phyloP scores from a whole-genome alignment of 768 basidiomycete species.

The Leccinum olivaceopallidum region DNA sequence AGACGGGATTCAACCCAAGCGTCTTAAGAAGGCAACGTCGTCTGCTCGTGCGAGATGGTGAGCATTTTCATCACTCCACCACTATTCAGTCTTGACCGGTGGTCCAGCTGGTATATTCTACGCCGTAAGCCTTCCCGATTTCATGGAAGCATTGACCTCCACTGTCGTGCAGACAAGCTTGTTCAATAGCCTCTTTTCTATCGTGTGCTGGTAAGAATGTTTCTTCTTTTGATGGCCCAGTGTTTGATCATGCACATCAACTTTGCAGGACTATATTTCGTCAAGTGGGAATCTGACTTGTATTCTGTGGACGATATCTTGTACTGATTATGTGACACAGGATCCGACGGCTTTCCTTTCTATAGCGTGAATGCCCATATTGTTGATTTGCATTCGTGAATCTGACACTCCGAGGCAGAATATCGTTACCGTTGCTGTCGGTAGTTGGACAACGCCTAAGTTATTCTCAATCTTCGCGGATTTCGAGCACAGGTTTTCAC shows the following conservation, averaged over 20 bases:
- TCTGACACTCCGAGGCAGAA: neutral
- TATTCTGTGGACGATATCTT: neutral
- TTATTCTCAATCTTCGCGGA: conserved; percentile 19
- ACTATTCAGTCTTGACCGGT: too few species aligned
- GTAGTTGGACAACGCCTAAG: conserved; percentile 20
- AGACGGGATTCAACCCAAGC: too few species aligned
- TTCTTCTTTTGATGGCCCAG: neutral
- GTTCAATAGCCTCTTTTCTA: neutral
- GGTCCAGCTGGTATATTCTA: too few species aligned
- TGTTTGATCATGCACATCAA: neutral
- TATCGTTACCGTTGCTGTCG: conserved; percentile 16
- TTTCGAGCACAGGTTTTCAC: conserved; percentile 5
- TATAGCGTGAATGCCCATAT: neutral
- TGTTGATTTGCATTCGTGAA: neutral
- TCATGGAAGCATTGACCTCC: neutral
- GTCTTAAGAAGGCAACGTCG: too few species aligned
- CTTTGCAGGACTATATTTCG: neutral
- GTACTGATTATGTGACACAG: neutral
- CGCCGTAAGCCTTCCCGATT: neutral
- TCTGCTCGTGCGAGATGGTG: too few species aligned
- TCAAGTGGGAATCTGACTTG: neutral
- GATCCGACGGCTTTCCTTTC: neutral
- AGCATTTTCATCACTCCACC: too few species aligned
- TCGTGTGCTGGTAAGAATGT: neutral
- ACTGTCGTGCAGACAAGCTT: neutral